Conservation (phyloP, 495 filamentous ascomycete genomes). For the Talaromyces proteolyticus region DNA sequence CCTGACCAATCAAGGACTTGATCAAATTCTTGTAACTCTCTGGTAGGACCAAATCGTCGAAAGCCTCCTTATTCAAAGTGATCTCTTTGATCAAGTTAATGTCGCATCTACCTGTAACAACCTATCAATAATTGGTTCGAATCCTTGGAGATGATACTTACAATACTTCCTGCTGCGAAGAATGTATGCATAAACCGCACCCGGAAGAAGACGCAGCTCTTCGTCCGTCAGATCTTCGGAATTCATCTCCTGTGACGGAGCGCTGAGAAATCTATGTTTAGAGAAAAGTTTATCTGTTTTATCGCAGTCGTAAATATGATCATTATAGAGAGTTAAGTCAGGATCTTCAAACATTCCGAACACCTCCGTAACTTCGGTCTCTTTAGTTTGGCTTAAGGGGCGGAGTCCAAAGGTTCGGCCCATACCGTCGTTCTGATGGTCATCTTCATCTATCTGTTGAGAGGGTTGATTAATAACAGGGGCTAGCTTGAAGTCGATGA, state of each 20-base stretch:
- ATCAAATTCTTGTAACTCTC: not conserved
- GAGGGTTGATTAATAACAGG: not conserved
- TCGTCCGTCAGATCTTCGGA: not conserved
- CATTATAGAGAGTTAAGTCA: not conserved
- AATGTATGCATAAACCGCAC: not conserved
- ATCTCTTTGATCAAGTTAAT: not conserved
- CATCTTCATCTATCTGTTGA: not conserved
- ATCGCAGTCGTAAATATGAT: not conserved
- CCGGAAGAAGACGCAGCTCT: not conserved
- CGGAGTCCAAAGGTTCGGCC: not conserved
- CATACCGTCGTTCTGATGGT: not conserved
- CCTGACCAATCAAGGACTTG: not conserved
- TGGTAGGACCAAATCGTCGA: not conserved
- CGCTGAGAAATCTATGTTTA: not conserved
- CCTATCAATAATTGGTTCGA: not conserved
- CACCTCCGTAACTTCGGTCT: not conserved
- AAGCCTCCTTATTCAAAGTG: not conserved
- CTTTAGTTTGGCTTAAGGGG: not conserved
- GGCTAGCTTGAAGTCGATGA: not conserved
- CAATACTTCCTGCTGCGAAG: not conserved
- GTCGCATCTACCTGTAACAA: not conserved
- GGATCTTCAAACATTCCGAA: not conserved
- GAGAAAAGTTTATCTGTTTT: not conserved
- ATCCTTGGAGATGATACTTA: not conserved
- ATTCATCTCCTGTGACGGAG: not conserved